Conservation (phyloP, 306 rosid genomes). For the Dryas alaskensis region DNA sequence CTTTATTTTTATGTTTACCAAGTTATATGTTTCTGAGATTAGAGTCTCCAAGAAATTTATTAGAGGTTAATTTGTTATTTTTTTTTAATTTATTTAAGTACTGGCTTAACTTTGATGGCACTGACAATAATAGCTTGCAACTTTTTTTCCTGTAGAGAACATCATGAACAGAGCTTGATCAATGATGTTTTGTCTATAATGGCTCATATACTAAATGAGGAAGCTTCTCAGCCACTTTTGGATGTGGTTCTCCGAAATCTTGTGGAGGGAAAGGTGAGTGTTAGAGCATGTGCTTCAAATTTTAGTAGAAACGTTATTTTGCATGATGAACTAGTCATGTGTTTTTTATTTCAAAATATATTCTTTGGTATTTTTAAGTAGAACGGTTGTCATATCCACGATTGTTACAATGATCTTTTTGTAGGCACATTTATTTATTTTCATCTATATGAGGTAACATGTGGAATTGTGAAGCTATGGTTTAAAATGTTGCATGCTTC, state of each 20-base stretch:
- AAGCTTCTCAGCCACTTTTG: constrained; percentile 64
- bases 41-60: not conserved
- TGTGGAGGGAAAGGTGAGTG: constrained; percentile 57
- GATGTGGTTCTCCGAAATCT: constrained; percentile 74
- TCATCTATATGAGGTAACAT: not conserved
- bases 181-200: constrained; percentile 64
- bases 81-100: not conserved
- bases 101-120: constrained; percentile 21
- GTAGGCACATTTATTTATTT: not conserved
- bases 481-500: not conserved
- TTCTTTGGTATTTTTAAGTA: not conserved
- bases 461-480: not conserved
- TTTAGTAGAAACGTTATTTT: not conserved
- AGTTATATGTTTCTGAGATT: not conserved
- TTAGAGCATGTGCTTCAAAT: not conserved
- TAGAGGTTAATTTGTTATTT: not conserved
- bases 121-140: constrained; percentile 13
- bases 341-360: not conserved
- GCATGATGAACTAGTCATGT: not conserved
- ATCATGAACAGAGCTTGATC: constrained; percentile 60
- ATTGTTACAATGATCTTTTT: not conserved
- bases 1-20: not conserved
- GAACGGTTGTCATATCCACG: not conserved
- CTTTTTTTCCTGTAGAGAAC: constrained; percentile 43
- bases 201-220: constrained; percentile 53